phyloP scores from a whole-genome alignment of 148 eudicot genomes.

The Chenopodium berlandieri region DNA sequence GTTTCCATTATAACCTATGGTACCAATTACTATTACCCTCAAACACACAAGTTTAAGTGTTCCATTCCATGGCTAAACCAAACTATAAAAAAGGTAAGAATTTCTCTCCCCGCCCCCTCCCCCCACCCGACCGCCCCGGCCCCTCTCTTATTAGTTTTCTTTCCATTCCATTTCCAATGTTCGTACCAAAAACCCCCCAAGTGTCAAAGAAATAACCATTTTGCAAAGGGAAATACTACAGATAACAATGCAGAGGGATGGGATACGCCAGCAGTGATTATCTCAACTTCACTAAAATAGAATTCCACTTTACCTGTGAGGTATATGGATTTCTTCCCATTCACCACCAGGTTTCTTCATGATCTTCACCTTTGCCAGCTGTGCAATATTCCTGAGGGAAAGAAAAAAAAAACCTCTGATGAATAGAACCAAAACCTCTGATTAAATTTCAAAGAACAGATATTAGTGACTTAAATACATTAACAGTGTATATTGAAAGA shows the following conservation, averaged over 20 bases:
- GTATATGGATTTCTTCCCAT: constrained; percentile 75
- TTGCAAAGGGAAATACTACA: background rate
- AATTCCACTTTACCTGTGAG: constrained; percentile 43
- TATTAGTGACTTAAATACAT: background rate
- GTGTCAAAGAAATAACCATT: no score
- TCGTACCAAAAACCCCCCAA: no score
- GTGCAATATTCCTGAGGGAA: constrained; percentile 67
- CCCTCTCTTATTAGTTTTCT: no score
- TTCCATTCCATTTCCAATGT: no score
- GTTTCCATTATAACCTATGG: no score
- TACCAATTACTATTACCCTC: no score
- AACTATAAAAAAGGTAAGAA: no score
- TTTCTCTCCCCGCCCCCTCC: no score
- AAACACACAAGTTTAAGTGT: no score
- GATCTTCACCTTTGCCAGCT: constrained; percentile 68
- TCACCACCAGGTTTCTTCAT: constrained; percentile 60
- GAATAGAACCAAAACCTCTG: background rate
- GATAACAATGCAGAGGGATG: background rate
- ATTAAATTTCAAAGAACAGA: background rate
- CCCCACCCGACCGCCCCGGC: no score
- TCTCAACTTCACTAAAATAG: background rate
- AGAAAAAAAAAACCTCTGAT: background rate
- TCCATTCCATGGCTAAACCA: no score
- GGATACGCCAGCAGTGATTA: background rate
- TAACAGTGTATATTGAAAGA: background rate